A percentile compares a stretch with the other conserved stretches of the same genome.
phyloP scores from a whole-genome alignment of 352 stramenopile species.

The Pythium phragmitis region DNA sequence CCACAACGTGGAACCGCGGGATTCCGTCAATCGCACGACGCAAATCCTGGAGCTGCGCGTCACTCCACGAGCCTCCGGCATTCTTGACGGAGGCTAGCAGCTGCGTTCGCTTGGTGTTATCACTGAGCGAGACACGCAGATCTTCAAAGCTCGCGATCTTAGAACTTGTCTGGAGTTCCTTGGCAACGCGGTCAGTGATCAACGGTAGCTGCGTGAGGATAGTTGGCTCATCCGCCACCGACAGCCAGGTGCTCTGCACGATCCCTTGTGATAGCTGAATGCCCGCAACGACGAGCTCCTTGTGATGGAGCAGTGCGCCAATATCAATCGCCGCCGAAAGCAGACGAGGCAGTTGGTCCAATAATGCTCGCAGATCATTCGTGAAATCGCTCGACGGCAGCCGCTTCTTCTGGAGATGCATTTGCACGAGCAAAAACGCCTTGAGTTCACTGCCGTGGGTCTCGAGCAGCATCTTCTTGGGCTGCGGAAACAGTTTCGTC shows the following conservation, averaged over 20 bases:
- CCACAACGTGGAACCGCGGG: constrained; percentile 37
- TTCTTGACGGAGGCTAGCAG: constrained; percentile 17
- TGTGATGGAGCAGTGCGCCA: constrained; percentile 55
- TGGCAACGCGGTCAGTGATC: constrained; percentile 32
- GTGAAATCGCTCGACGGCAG: constrained; percentile 98
- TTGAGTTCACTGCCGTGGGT: constrained; percentile 84
- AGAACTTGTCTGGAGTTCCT: constrained; percentile 29
- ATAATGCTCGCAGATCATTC: constrained; percentile 95
- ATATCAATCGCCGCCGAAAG: constrained; percentile 93
- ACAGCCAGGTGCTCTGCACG: constrained; percentile 52
- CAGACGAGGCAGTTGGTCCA: constrained; percentile 96
- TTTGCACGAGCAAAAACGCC: constrained; percentile 91
- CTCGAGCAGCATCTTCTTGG: constrained; percentile 65
- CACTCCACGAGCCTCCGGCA: constrained; percentile 11
- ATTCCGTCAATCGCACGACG: constrained; percentile 41
- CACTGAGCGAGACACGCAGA: constrained; percentile 1
- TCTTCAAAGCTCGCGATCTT: constrained; percentile 11
- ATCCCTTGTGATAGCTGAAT: constrained; percentile 59
- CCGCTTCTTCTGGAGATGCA: constrained; percentile 89
- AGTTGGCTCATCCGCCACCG: not conserved
- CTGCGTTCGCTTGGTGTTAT: constrained; percentile 20
- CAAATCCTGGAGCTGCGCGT: constrained; percentile 39
- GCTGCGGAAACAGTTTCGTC: constrained; percentile 46
- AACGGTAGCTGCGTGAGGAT: constrained; percentile 53
- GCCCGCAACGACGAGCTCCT: constrained; percentile 47